phyloP scores from a whole-genome alignment of 306 rosid species.

The Hylodesmum podocarpum region DNA sequence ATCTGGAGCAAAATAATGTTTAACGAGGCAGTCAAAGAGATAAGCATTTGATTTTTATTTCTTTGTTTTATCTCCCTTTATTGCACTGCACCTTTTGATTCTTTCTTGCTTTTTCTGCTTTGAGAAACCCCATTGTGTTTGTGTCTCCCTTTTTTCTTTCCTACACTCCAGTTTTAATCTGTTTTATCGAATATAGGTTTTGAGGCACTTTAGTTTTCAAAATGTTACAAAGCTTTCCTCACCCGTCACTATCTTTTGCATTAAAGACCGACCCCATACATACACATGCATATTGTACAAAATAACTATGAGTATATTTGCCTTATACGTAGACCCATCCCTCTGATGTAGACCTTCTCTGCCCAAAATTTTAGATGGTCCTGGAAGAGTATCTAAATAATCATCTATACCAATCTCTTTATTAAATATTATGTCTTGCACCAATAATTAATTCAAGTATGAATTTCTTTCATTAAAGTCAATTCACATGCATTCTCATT shows the following conservation, averaged over 20 bases:
- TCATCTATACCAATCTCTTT: no score
- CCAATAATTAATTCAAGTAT: no score
- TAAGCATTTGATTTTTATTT: constrained; percentile 28
- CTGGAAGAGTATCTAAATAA: no score
- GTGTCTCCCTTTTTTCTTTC: constrained; percentile 23
- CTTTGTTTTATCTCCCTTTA: background rate
- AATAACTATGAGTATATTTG: constrained; percentile 22
- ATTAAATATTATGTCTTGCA: no score
- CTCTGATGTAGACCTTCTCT: constrained; percentile 41
- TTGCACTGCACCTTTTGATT: constrained; percentile 25
- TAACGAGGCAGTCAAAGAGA: constrained; percentile 87
- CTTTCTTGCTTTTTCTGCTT: constrained; percentile 50
- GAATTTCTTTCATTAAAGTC: no score
- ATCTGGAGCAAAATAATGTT: constrained; percentile 42
- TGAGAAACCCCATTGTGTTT: constrained; percentile 48
- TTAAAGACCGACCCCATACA: constrained; percentile 15
- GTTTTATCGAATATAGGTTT: constrained; percentile 37
- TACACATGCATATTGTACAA: constrained; percentile 18
- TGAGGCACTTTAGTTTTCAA: constrained; percentile 46
- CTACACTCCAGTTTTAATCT: constrained; percentile 25
- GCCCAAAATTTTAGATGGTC: no score
- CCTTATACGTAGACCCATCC: no score
- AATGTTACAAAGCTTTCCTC: constrained; percentile 65
- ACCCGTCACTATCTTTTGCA: constrained; percentile 58
- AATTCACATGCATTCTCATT: no score